Evolutionary conservation across 2,329 filamentous ascomycete species (phyloP), one percentile per base, ranked within the genome.

Genomic region (Fusarium concolor): DNA sequence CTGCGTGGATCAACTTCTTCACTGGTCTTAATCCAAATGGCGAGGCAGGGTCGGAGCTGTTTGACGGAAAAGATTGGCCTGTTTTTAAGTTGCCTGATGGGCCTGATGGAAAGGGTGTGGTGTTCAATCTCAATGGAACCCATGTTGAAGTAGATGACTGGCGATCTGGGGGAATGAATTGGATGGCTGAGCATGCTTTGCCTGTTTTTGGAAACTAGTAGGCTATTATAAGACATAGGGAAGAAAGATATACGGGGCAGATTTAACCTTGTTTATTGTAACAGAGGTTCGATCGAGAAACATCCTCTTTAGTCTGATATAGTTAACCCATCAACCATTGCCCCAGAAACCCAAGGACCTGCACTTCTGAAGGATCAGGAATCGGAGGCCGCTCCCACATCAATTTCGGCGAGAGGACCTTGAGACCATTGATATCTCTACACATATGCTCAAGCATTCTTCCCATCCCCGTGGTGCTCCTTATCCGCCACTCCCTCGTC

Each of bases 1-100:
- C 71, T 11, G 72, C 76, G 2, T 79, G 77, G 77, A 63, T 79
- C 54, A 78, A 72, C 43, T 76, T 77, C 31, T 61, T 76, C 6
- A 62, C 60, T 3, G 47, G 29, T 2, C 67, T 74, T 8, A 58
- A 77, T 15, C 75, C 75, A 5, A 77, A 76, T n/a, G 74, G 75
- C 3, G 47, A 56, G 17, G 35, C 55, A 12, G 61, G 56, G 1
- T 22, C 63, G 11, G 10, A 46, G 0, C 7, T 59, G 22, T 46
- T 61, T 2, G 49, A 62, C 1, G 64, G 54, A 1, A 56, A 54
- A 1, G 39, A 57, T 5, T 79, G 77, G 76, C 77, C 77, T 5
- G 52, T 44, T 5, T 79, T 77, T 35, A 20, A 62, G 1, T 43
- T 38, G 8, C 44, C 56, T 8, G 44, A 50, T 33, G 68, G 62